Evolutionary conservation across 306 rosid genomes (phyloP).

Genomic region (Quercus mongolica): DNA sequence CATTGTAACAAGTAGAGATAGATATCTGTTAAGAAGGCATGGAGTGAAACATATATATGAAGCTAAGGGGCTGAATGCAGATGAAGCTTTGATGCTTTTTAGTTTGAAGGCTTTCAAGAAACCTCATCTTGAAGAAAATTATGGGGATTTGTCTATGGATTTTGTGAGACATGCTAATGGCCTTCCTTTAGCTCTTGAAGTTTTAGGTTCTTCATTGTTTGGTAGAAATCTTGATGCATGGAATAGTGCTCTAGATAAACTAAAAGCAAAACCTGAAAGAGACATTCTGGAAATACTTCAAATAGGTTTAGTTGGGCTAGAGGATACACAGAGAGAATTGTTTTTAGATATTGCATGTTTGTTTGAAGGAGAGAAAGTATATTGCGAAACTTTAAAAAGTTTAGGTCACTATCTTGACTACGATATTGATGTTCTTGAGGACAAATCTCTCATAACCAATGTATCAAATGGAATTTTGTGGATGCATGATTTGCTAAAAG

Average conservation of each 20-base stretch:
- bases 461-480: fast-evolving
- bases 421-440: not conserved
- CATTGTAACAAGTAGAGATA: too few species aligned
- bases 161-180: not conserved
- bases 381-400: too few species aligned
- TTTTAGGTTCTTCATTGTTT: too few species aligned
- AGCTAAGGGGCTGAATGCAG: not conserved
- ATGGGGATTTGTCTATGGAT: not conserved
- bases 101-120: not conserved
- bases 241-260: not conserved
- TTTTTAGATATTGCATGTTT: too few species aligned
- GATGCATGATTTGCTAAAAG: not conserved
- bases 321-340: too few species aligned
- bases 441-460: not conserved
- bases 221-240: not conserved
- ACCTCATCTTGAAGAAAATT: not conserved
- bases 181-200: too few species aligned
- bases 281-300: not conserved
- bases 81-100: not conserved
- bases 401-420: too few species aligned
- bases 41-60: not conserved
- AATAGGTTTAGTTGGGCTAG: not conserved
- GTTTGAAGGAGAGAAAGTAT: fast-evolving
- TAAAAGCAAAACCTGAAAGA: not conserved
- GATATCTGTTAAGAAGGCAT: fast-evolving